These are phyloP conservation scores for Puccinia polysora DNA, from an alignment of 1,284 basidiomycete genomes.

Conservation along the genomic window DNA sequence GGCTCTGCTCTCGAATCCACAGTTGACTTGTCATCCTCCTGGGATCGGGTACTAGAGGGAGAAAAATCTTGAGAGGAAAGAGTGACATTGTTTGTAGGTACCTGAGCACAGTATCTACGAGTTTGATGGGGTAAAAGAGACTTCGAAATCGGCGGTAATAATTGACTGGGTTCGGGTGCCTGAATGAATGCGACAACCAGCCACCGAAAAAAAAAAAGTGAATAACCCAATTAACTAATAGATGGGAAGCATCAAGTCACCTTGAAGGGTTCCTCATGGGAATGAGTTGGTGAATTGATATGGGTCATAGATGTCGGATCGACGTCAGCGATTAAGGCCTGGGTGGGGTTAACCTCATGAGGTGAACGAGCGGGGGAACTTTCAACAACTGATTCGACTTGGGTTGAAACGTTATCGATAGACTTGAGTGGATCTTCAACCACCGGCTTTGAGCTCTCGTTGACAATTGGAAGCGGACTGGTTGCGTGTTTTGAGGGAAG, in stretches of 20 bases:
- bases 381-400: constrained; percentile 11
- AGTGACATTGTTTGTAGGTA: not conserved
- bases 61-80: not conserved
- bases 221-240: not conserved
- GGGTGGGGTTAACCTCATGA: not conserved
- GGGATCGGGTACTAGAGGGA: not conserved
- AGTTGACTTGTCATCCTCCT: constrained; percentile 2
- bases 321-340: not conserved
- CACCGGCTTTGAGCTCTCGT: not conserved
- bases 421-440: not conserved
- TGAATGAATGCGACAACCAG: not conserved
- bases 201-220: not conserved
- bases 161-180: constrained; percentile 10
- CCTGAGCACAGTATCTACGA: not conserved
- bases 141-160: constrained; percentile 12
- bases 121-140: not conserved
- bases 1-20: constrained; percentile 3
- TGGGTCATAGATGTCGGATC: not conserved
- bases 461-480: not conserved
- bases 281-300: not conserved
- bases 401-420: not conserved
- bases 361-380: constrained; percentile 8
- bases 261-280: not conserved
- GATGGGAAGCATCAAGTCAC: not conserved
- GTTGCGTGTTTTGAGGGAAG: not conserved